Base-by-base conservation (phyloP, 1,139 yeast genomes). In the Kurtzmaniella quercitrusa region DNA sequence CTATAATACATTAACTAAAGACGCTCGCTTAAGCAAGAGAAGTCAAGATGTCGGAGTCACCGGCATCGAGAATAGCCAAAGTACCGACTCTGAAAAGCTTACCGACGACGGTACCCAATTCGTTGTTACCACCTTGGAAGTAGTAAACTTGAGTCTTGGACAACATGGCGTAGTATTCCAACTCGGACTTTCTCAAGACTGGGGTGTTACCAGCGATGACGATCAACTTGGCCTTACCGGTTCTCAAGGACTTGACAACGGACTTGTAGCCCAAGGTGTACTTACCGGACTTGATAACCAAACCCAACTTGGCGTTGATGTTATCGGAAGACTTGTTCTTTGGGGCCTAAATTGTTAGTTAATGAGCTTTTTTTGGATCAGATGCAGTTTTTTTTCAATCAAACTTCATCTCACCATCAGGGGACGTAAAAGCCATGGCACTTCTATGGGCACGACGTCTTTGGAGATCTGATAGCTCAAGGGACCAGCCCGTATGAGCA, bases 81-180 rank as follows among this genome's bases (percentile, higher is more conserved):
- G 91, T 93, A 80, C 98, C 98, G 65, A 93, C 98, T 82, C 98
- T 91, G 97, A 94, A 93, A 70, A 93, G 89, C 80, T 88, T 91
- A 89, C 99, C 99, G 77, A 97, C 93, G 62, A 96, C 96, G 66
- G 99, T 94, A 82, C 98, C 98, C 70, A 93, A 88, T 80, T 91
- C 97, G 79, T 91, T 91, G 97, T 91, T 91, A 77, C 97, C 96
- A 81, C 98, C 98, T 78, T 87, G 95, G 95, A 91, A 93, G 84
- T 82, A 84, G 95, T 91, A 93, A 65, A 93, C 96, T 70, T 82
- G 84, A 72, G 97, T 88, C 88, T 91, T 93, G 72, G 98, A 88
- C 76, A 93, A 86, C 98, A 93, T 93, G 68, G 98, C 98, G 91
- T 94, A 94, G 86, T 93, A 93, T 84, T 94, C 98, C 76, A 93